Base-by-base conservation (phyloP, 306 rosid species). In the Betula pendula region DNA sequence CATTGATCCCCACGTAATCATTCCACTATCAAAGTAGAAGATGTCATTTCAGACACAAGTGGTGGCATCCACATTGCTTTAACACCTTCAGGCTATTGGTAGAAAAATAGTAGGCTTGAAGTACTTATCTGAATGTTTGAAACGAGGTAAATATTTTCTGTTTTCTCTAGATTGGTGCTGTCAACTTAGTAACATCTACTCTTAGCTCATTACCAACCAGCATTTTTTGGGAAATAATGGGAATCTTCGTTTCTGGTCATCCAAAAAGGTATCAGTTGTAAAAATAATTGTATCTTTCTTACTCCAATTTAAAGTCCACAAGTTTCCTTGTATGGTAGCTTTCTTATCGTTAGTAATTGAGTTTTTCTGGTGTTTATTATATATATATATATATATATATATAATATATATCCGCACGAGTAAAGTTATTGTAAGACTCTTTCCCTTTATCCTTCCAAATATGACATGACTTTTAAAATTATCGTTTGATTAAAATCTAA, bases 1-100 rank as follows among this genome's bases (percentile, higher is more conserved):
- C 49, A 45, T 72, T 22, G 73, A 70, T 76, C 40, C 50, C 55
- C 65, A 20, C 50, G 55, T 24, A 47, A 65, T 42, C 17, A 9
- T 63, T 4, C 73, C 11, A 47, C 75, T 60, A 50, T 72, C 81
- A 51, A 44, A 25, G 63, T 75, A 66, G 43, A 79, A 55, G 63
- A 65, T 55, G 70, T 72, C 50, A 38, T 38, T 66, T 66, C 47
- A 35, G 38, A 38, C 44, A 62, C 70, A 25, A 59, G 27, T 19
- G 70, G 48, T 66, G 20, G 70, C 27, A 59, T 59, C 17, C 40
- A 59, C n/a, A 35, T 8, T 29, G 47, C 48, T 38, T 66, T 38
- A 29, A 66, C 70, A 19, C 48, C 70, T n/a, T 66, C 27, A 40
- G 70, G 70, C 70, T 19, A 19, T 66, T 14, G 7, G 17, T 66